These are phyloP conservation scores for Turritis glabra DNA, from an alignment of 345 rosid species.

Conservation along the genomic window DNA sequence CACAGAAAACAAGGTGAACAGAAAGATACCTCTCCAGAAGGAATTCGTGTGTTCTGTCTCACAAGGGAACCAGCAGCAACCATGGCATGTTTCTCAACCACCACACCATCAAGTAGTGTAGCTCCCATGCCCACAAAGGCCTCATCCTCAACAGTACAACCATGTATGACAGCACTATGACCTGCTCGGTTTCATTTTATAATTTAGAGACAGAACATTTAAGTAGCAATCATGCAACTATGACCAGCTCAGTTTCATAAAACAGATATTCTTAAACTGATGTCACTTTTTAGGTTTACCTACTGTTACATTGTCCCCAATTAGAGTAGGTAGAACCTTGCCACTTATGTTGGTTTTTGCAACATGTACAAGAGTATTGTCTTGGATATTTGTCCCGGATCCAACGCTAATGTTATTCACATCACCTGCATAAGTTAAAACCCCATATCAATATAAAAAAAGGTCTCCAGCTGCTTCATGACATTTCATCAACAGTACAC, in stretches of 20 bases:
- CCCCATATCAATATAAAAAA: not conserved
- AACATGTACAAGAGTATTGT: slow-evolving; percentile 95
- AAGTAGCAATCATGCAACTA: not conserved
- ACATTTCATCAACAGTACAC: not conserved
- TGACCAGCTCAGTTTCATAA: not conserved
- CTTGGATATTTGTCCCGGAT: slow-evolving; percentile 92
- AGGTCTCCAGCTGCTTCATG: not conserved
- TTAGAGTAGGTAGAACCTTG: slow-evolving; percentile 77
- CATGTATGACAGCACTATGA: slow-evolving; percentile 87
- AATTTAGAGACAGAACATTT: not conserved
- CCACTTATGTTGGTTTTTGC: slow-evolving; percentile 90
- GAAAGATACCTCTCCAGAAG: slow-evolving; percentile 74
- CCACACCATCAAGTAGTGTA: slow-evolving; percentile 78
- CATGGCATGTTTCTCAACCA: slow-evolving; percentile 88
- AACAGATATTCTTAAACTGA: not conserved
- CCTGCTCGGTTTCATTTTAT: slow-evolving; percentile 48
- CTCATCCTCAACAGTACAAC: slow-evolving; percentile 87
- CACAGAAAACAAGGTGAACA: not conserved
- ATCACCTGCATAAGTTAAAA: slow-evolving; percentile 57
- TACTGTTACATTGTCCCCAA: slow-evolving; percentile 92
- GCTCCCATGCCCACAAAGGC: slow-evolving; percentile 96
- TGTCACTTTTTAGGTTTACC: slow-evolving; percentile 51
- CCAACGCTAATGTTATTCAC: slow-evolving; percentile 86
- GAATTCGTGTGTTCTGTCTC: slow-evolving; percentile 75
- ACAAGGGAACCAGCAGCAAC: slow-evolving; percentile 97